Evolutionary conservation across 2,329 filamentous ascomycete genomes (phyloP), one percentile per base, ranked within the genome.

Genomic region (Colletotrichum sp.): DNA sequence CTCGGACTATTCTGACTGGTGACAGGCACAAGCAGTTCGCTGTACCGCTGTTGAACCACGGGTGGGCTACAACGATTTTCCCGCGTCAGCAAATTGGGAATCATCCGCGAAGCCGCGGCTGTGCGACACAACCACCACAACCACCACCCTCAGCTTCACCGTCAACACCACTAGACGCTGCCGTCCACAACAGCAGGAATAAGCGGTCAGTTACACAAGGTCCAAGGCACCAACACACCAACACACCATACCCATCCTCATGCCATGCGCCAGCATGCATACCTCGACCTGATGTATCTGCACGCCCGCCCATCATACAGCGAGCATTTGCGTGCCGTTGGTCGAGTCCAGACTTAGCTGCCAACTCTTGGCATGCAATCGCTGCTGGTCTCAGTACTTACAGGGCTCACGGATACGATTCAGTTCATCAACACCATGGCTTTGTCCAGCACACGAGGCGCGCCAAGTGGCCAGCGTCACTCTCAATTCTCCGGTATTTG

Each of bases 401-500:
- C 36, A 47, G 16, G 29, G 16, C 36, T 27, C 54, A 58, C n/a
- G 69, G 43, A 61, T 29, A 43, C 38, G 33, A 70, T 57, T 43
- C 27, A 43, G 31, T 31, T 47, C 12, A 27, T 61, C 21, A 51
- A 33, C 54, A 61, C 13, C 36, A 31, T 36, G 51, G 55, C 61
- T 36, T 62, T 33, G 18, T 15, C 21, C n/a, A 21, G 51, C 58
- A 51, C 58, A 38, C 63, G 68, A 71, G 47, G 57, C 33, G 71
- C 58, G 62, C 71, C 62, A 73, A 63, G 71, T 71, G 71, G 61
- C 63, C 33, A 47, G 71, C 68, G 47, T 66, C 55, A 29, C 18
- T 38, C 11, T 18, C 71, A 71, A 51, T 47, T 33, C 57, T 51
- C 68, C 57, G 47, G 43, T 57, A 33, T 27, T n/a, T 66, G 62